These are phyloP conservation scores for Rutstroemia sp. DNA, from an alignment of 2,329 filamentous ascomycete genomes.

Conservation along the genomic window DNA sequence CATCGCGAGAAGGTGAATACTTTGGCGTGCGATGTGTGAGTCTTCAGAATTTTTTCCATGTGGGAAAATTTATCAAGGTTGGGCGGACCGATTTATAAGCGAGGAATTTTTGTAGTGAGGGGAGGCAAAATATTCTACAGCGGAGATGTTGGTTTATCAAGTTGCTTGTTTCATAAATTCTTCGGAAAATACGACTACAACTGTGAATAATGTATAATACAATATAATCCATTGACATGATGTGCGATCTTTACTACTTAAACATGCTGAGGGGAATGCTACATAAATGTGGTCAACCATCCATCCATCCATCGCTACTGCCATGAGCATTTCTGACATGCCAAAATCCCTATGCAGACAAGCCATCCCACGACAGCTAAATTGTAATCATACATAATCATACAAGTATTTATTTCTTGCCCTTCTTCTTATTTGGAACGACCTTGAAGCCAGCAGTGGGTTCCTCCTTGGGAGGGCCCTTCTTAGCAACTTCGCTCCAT, in stretches of 20 bases:
- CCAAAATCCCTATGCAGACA: conserved; percentile 16
- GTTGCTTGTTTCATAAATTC: too few relatives aligned
- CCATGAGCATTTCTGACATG: background rate
- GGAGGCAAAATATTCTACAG: too few relatives aligned
- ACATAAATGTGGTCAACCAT: too few relatives aligned
- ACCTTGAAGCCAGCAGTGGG: conserved; percentile 66
- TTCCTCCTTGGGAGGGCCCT: conserved; percentile 50
- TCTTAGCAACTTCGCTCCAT: conserved; percentile 98
- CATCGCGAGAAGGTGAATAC: background rate
- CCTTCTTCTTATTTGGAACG: conserved; percentile 87
- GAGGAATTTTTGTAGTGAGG: background rate
- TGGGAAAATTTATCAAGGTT: conserved; percentile 17
- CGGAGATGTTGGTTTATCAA: too few relatives aligned
- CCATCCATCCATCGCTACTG: background rate
- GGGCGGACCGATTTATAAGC: conserved; percentile 9
- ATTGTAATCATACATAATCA: conserved; percentile 21
- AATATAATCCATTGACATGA: too few relatives aligned
- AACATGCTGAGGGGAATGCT: too few relatives aligned
- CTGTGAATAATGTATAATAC: too few relatives aligned
- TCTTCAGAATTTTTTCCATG: conserved; percentile 2
- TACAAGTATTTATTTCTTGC: conserved; percentile 51
- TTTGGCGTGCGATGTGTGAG: background rate
- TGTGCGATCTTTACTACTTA: too few relatives aligned
- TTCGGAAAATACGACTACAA: too few relatives aligned
- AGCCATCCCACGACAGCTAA: conserved; percentile 14